Conservation (phyloP, 495 filamentous ascomycete species). For the Xylaria scruposa region DNA sequence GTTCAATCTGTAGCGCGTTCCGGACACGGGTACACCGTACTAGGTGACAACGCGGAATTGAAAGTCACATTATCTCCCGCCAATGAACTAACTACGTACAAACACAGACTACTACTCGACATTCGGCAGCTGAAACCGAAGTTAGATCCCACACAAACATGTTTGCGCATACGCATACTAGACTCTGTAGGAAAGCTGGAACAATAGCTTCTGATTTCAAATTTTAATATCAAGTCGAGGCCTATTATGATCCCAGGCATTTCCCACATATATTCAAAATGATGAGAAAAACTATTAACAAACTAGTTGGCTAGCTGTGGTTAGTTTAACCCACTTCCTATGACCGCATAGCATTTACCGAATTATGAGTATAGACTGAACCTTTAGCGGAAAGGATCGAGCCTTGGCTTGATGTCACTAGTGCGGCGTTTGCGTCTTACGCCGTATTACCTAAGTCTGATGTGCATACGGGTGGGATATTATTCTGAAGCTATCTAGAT, state of each 20-base stretch:
- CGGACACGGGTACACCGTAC: not conserved
- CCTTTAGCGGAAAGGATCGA: not conserved
- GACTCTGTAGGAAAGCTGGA: not conserved
- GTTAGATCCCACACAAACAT: not conserved
- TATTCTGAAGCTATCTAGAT: not conserved
- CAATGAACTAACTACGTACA: not conserved
- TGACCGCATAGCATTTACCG: not conserved
- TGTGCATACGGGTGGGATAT: not conserved
- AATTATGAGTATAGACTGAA: not conserved
- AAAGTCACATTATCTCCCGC: not conserved
- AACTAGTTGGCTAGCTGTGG: not conserved
- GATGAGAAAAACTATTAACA: not conserved
- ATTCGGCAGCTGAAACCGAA: not conserved
- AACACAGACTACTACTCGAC: not conserved
- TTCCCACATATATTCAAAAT: not conserved
- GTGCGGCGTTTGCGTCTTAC: not conserved
- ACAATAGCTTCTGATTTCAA: not conserved
- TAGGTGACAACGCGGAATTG: not conserved
- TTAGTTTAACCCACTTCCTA: not conserved
- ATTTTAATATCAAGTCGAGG: not conserved
- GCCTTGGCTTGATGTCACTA: not conserved
- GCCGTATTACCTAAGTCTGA: not conserved
- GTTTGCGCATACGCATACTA: not conserved
- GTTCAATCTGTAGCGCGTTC: not conserved
- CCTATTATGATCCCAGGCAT: not conserved